Evolutionary conservation across 2,329 filamentous ascomycete species (phyloP), one percentile per base, ranked within the genome.

Genomic region (Arthrobotrys pseudoclavata): DNA sequence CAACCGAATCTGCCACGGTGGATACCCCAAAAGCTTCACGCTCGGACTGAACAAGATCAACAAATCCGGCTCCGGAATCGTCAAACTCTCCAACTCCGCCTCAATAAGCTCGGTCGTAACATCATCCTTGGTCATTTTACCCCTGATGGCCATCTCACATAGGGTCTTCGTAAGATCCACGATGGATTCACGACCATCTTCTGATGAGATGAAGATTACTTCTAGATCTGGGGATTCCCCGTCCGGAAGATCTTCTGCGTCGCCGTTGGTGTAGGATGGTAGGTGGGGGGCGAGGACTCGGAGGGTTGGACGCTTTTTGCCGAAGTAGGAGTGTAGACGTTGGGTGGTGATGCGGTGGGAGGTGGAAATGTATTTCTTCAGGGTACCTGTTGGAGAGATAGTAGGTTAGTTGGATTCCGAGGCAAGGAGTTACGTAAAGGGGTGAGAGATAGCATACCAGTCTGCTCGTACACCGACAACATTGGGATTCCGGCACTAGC

Each of bases 81-180:
- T 90, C 18, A 78, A 68, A 70, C 79, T 79, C 52, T 79, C 91
- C 62, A 99, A 87, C 84, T 99, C 96, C 3, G 93, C 92, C 82
- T 98, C 94, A 64, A 99, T 90, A 62, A 99, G 86, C 79, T 97
- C 93, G 62, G 88, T 87, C 70, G 90, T 94, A 82, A 99, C 94
- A 83, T 99, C 94, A 34, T 89, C 87, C 0, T 92, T 88, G 1
- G 89, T 89, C 13, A 99, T 87, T 84, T 97, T 97, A 74, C 90
- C 90, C 80, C 91, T 90, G 84, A 98, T 96, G 5, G 93, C 92
- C 96, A 99, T 98, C 82, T 97, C 93, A 4, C 95, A 89, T 22
- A 99, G 87, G 0, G 96, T 98, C 82, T 94, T 93, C 48, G 96
- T 99, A 53, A 99, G 88, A 84, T 99, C 96, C 47, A 99, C 94